Base-by-base conservation (phyloP, 139 green algal genomes). In the Chlorella ohadii region DNA sequence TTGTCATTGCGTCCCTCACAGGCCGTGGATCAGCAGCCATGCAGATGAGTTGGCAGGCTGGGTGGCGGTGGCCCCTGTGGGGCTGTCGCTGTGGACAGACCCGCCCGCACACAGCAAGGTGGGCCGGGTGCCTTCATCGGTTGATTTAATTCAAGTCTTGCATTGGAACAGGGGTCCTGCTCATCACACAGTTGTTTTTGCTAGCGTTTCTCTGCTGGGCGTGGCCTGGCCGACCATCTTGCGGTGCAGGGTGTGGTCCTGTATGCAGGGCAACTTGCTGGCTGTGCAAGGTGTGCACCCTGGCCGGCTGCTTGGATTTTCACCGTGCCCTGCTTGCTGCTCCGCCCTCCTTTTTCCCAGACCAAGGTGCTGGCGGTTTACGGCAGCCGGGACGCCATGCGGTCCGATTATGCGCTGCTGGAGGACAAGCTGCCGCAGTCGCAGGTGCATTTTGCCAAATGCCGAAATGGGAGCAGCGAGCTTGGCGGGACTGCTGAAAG, bases 291-390 rank as follows among this genome's bases (percentile, higher is more conserved):
- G 44, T 51, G 44, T 51, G 44, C 44, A 51, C 44, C 6, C 9
- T 51, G 44, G 7, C 6, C 44, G 9, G 9, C 9, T 6, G 7
- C 44, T 34, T 66, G 68, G 34, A 66, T 33, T 23, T 38, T 2
- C 44, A 12, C 7, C 41, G 28, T 64, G 44, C 27, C 33, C n/a
- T 70, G 22, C 13, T 71, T 38, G 3, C 27, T 57, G 19, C n/a
- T 11, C 41, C 41, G 36, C 25, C 16, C 28, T 9, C 4, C 47
- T 36, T 59, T 34, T 19, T 22, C 13, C 23, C 79, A 84, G 79
- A 55, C 78, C 25, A 84, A 78, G 64, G 68, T 86, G 61, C 31
- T 86, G 44, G 82, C 71, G 0, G 23, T 86, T 1, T 86, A 86
- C 17, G 82, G 82, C 1, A 72, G 81, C 44, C 44, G 33, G 9